Percentiles rank a stretch among this genome's conserved stretches.
Conservation (phyloP, 805 yeast genomes). For the Yamadazyma philogaea region DNA sequence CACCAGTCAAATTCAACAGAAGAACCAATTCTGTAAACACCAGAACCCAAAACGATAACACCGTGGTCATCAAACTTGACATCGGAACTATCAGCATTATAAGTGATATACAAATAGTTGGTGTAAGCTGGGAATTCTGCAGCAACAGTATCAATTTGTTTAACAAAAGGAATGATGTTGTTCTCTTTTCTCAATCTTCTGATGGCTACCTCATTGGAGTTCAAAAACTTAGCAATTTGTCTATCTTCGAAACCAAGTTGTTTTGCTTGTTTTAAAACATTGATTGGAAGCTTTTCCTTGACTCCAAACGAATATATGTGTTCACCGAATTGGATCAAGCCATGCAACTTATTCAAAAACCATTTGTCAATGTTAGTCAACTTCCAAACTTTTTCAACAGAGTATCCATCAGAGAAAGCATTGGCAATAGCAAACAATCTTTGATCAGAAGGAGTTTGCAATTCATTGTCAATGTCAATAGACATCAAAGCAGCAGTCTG, state of each 20-base stretch:
- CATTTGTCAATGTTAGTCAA: slow-evolving; percentile 91
- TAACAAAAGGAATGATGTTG: slow-evolving; percentile 87
- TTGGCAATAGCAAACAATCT: slow-evolving; percentile 95
- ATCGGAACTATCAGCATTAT: slow-evolving; percentile 87
- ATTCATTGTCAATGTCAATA: slow-evolving; percentile 86
- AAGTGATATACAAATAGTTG: slow-evolving; percentile 90
- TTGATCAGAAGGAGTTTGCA: slow-evolving; percentile 96
- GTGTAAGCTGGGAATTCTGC: slow-evolving; percentile 98
- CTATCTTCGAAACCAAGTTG: slow-evolving; percentile 96
- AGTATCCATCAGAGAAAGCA: slow-evolving; percentile 82
- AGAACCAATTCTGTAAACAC: slow-evolving; percentile 98
- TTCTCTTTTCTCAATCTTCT: slow-evolving; percentile 84
- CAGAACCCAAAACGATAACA: slow-evolving; percentile 94
- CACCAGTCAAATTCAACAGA: slow-evolving; percentile 99
- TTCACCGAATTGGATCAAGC: slow-evolving; percentile 69
- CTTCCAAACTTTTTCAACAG: slow-evolving; percentile 91
- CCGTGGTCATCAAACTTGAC: slow-evolving; percentile 89
- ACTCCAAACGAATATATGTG: slow-evolving; percentile 55
- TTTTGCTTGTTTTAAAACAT: slow-evolving; percentile 77
- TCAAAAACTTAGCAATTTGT: slow-evolving; percentile 86
- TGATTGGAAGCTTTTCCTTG: slow-evolving; percentile 59
- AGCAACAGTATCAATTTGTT: slow-evolving; percentile 97
- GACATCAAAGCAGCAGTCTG: slow-evolving; percentile 82
- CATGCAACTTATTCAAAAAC: slow-evolving; percentile 85
- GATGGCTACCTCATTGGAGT: slow-evolving; percentile 88